phyloP scores from a whole-genome alignment of 805 yeast genomes.

The Spathaspora boniae region DNA sequence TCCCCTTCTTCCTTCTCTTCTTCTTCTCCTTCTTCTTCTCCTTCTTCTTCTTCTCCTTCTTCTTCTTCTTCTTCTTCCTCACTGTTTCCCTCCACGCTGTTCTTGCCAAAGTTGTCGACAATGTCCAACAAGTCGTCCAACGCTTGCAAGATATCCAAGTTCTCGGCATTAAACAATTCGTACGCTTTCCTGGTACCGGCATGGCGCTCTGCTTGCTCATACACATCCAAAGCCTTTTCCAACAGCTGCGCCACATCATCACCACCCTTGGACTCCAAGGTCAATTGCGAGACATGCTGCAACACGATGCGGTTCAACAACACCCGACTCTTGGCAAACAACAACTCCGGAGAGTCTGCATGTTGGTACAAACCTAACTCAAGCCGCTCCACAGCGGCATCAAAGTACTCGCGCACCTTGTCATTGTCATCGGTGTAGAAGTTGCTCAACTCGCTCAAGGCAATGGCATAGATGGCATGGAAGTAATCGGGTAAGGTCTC shows the following conservation, averaged over 20 bases:
- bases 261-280: constrained; percentile 34
- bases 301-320: constrained; percentile 57
- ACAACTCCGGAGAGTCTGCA: constrained; percentile 44
- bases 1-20: constrained; percentile 20
- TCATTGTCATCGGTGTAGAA: constrained; percentile 41
- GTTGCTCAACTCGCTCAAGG: constrained; percentile 61
- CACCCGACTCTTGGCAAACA: constrained; percentile 54
- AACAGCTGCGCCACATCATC: constrained; percentile 37
- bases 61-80: constrained; percentile 43
- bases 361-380: constrained; percentile 52
- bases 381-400: constrained; percentile 69
- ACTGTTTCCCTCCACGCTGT: constrained; percentile 46
- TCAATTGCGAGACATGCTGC: constrained; percentile 52
- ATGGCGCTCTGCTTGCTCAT: constrained; percentile 39
- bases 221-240: constrained; percentile 44
- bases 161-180: constrained; percentile 36
- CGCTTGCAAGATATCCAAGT: constrained; percentile 51
- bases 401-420: constrained; percentile 53
- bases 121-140: constrained; percentile 69
- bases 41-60: constrained; percentile 21
- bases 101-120: constrained; percentile 61
- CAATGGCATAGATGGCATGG: constrained; percentile 70
- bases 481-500: constrained; percentile 45
- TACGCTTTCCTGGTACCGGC: constrained; percentile 22
- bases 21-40: constrained; percentile 20